Base-by-base conservation (phyloP, 495 filamentous ascomycete species). In the Penicillium arizonense region DNA sequence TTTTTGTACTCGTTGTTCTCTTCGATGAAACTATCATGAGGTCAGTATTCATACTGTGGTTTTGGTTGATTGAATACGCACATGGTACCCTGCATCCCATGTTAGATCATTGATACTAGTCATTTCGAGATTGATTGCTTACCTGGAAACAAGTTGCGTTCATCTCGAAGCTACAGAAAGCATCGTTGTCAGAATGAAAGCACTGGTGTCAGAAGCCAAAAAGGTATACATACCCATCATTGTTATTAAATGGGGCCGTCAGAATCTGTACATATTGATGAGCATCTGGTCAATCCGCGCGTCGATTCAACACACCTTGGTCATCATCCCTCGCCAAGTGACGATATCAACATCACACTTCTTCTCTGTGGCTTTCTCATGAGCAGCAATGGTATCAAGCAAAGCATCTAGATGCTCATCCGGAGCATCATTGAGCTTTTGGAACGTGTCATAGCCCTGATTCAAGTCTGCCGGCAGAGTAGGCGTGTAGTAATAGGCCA, bases 291-390 rank as follows among this genome's bases (percentile, higher is more conserved):
- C 23, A 45, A 20, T 28, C 26, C 14, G 48, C 13, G 5, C 12
- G 5, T 50, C 18, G 16, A 30, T 21, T n/a, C 26, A 32, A 47
- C 70, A 35, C 59, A 89, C 89, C 80, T 97, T 99, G 50, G 94
- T 97, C 88, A 99, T 90, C 90, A 99, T 97, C 18, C 94, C 94
- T 60, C 94, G 76, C 93, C 93, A 99, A 0, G 93, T 97, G 41
- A 97, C 80, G 39, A 99, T 65, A 53, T 96, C 87, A 8, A 86
- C 85, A 38, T 89, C 82, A 32, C 85, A 85, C 62, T 74, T 83
- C 60, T 82, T 80, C 9, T 79, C 80, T 5, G 78, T 82, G 49
- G 82, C 76, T 61, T 82, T 74, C 67, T 97, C 94, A 33, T 87
- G 73, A 35, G 77, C 78, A 18, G 83, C 75, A 35, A 99, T 86